A percentile compares a stretch with the other conserved stretches of the same genome.
Evolutionary conservation across 2,329 filamentous ascomycete species (phyloP).

Genomic region (Neofusicoccum parvum): DNA sequence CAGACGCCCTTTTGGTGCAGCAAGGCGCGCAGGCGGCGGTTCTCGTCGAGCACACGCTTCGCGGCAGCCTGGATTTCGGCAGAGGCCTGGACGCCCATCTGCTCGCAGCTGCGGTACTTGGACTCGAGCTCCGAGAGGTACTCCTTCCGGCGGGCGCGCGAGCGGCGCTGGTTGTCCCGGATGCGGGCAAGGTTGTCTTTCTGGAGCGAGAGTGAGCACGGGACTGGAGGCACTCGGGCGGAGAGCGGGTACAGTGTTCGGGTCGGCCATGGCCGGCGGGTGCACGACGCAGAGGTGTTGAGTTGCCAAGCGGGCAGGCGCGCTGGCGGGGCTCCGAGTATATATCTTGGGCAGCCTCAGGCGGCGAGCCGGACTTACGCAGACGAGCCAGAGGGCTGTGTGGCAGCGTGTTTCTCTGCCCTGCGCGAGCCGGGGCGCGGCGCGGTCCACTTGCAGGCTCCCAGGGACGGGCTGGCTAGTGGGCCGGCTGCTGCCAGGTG

Average conservation of each 20-base stretch:
- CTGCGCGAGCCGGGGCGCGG: background rate
- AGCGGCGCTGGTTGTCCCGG: conserved; percentile 75
- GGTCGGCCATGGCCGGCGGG: background rate
- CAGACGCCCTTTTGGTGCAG: conserved; percentile 60
- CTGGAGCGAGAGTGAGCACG: background rate
- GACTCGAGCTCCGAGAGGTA: conserved; percentile 71
- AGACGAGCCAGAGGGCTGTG: background rate
- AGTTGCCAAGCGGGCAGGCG: background rate
- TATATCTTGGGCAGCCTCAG: background rate
- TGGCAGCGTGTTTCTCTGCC: background rate
- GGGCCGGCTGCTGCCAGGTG: background rate
- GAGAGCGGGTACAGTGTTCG: background rate
- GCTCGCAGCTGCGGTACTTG: conserved; percentile 64
- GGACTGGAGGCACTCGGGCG: background rate
- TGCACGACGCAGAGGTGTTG: background rate
- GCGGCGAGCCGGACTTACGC: background rate
- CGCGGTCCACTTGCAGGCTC: background rate
- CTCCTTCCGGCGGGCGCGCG: conserved; percentile 72
- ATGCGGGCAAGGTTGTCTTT: conserved; percentile 59
- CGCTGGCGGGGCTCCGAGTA: background rate
- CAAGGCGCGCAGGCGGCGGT: conserved; percentile 63
- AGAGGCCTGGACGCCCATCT: conserved; percentile 67
- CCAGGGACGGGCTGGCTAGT: background rate
- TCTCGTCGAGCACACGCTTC: conserved; percentile 69
- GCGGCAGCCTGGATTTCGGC: conserved; percentile 73